Conservation (phyloP, 2,329 filamentous ascomycete genomes). For the Raffaelea ambrosiae region DNA sequence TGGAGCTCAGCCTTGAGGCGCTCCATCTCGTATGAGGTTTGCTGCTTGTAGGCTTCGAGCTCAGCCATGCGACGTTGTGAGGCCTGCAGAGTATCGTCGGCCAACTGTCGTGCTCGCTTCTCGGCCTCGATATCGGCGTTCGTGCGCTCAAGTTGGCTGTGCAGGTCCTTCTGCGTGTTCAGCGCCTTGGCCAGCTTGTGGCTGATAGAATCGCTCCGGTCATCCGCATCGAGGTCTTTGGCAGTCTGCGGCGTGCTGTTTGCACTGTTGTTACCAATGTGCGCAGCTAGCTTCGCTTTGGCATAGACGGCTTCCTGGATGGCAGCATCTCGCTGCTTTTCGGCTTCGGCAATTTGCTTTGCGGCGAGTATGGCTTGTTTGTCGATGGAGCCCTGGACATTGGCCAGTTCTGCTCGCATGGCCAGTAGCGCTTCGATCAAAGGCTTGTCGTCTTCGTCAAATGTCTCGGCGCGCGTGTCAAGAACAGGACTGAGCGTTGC, state of each 20-base stretch:
- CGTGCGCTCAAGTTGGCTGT: constrained; percentile 62
- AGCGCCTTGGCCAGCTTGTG: constrained; percentile 77
- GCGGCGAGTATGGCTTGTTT: constrained; percentile 79
- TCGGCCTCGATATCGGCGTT: constrained; percentile 70
- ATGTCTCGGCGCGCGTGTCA: constrained; percentile 71
- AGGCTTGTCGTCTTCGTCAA: constrained; percentile 86
- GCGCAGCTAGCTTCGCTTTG: constrained; percentile 83
- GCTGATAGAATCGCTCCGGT: constrained; percentile 66
- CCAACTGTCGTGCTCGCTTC: constrained; percentile 68
- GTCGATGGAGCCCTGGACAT: constrained; percentile 84
- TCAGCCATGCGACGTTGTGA: constrained; percentile 77
- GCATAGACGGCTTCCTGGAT: constrained; percentile 92
- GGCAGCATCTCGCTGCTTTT: constrained; percentile 90
- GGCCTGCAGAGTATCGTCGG: constrained; percentile 78
- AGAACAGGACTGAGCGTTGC: constrained; percentile 61
- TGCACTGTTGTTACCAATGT: constrained; percentile 42
- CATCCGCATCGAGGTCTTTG: constrained; percentile 50
- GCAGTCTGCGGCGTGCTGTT: constrained; percentile 52
- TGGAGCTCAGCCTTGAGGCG: constrained; percentile 80
- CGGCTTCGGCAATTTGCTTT: constrained; percentile 84
- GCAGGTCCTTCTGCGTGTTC: constrained; percentile 71
- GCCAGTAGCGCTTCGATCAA: constrained; percentile 85
- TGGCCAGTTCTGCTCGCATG: constrained; percentile 82
- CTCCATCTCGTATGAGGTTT: constrained; percentile 77
- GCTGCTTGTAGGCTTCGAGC: constrained; percentile 75